Base-by-base conservation (phyloP, 2,329 filamentous ascomycete genomes). In the Huntiella abstrusa region DNA sequence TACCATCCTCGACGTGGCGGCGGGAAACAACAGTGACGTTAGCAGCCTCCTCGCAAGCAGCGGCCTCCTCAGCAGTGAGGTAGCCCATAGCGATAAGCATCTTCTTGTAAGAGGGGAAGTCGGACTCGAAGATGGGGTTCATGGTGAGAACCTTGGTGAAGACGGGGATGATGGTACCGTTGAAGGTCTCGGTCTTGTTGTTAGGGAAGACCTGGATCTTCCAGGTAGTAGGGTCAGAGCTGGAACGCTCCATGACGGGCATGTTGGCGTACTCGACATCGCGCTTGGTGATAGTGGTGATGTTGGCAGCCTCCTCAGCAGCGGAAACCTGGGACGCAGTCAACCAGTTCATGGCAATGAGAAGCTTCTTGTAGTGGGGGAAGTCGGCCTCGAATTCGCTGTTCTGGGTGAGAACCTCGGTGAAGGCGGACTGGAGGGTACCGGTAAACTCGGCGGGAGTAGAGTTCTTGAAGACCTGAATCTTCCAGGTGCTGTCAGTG, bases 81-180 rank as follows among this genome's bases (percentile, higher is more conserved):
- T 41, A 49, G 48, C 44, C 44, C 39, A 49, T 28, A 4, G 28
- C 41, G 22, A 49, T 44, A 11, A 49, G 35, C 48, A 40, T 32
- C 7, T 19, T 28, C 41, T 47, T 47, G 40, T 47, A 49, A 36
- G 32, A 17, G 32, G 48, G 48, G 48, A 49, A 49, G 40, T 49
- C 48, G 1, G 7, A 5, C 32, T 49, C 44, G 15, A 46, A 49
- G 19, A 44, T 36, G 35, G 48, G 44, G 44, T 49, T 44, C 12
- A 35, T 19, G 8, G 12, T 15, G 1, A 49, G 41, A 7, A 49
- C 40, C 41, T 41, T 3, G 36, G 39, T 33, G 28, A 39, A 47
- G 34, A 45, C 48, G 1, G 33, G 6, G 11, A 36, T 11, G 12
- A 49, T 46, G 12, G 41, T 34, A 10, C 48, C 48, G n/a, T 32